A percentile compares a stretch with the other conserved stretches of the same genome.
phyloP scores from a whole-genome alignment of 2,329 filamentous ascomycete species.

The Penicillium sp. region DNA sequence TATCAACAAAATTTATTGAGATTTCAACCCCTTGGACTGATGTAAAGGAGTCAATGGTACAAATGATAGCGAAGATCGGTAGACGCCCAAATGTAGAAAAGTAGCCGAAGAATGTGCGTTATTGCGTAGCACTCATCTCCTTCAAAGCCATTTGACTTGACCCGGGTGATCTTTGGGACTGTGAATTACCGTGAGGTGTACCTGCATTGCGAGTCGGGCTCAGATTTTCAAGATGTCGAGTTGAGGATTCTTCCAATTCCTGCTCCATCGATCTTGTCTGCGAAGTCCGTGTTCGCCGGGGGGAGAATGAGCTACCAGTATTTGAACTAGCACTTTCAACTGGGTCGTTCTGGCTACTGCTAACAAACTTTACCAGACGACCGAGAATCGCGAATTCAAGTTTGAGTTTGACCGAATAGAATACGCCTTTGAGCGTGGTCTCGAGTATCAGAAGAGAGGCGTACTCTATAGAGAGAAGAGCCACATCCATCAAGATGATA shows the following conservation, averaged over 20 bases:
- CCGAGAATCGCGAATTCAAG: conserved; percentile 2
- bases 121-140: not conserved
- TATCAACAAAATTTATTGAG: too few relatives aligned
- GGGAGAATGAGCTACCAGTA: not conserved
- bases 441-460: not conserved
- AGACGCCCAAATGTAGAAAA: too few relatives aligned
- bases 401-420: conserved; percentile 5
- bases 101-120: not conserved
- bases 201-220: not conserved
- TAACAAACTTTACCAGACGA: not conserved
- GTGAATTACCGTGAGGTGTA: not conserved
- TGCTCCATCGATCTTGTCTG: not conserved
- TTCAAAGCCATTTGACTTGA: not conserved
- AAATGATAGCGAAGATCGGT: not conserved
- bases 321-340: not conserved
- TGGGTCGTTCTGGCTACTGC: not conserved
- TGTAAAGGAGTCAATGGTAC: too few relatives aligned
- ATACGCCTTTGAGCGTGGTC: not conserved
- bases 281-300: not conserved
- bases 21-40: too few relatives aligned
- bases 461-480: not conserved
- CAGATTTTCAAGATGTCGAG: not conserved
- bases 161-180: not conserved
- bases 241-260: not conserved
- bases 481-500: not conserved